Evolutionary conservation across 352 stramenopile species (phyloP).

Genomic region (Paralagenidium karlingii): DNA sequence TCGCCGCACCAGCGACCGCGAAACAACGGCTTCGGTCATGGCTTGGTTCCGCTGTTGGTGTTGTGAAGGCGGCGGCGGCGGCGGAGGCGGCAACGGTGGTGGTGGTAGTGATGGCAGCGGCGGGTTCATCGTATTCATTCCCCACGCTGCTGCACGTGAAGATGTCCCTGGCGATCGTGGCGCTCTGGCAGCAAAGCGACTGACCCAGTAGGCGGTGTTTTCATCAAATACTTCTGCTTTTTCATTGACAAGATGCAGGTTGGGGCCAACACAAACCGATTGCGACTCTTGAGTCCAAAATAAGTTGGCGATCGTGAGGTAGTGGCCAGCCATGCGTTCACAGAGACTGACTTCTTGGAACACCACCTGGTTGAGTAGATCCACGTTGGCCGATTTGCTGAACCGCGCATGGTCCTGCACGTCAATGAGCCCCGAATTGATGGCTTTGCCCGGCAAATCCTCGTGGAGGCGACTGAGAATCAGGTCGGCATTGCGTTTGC

Average conservation of each 20-base stretch:
- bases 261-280: neutral
- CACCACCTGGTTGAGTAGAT: neutral
- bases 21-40: no score
- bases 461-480: slow-evolving; percentile 8
- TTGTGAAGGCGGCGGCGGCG: no score
- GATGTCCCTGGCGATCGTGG: slow-evolving; percentile 1
- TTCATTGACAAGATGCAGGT: neutral
- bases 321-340: neutral
- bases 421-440: slow-evolving; percentile 5
- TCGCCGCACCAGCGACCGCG: no score
- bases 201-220: slow-evolving; percentile 1
- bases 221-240: slow-evolving; percentile 2
- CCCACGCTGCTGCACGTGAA: slow-evolving; percentile 3
- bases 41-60: no score
- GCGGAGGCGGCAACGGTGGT: no score
- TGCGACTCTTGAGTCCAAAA: neutral
- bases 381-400: slow-evolving; percentile 3
- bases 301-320: neutral
- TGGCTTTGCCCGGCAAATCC: slow-evolving; percentile 3
- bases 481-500: slow-evolving; percentile 5
- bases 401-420: neutral
- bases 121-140: slow-evolving; percentile 6
- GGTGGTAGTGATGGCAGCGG: no score
- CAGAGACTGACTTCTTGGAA: neutral
- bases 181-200: neutral